Percentiles rank a stretch among this genome's conserved stretches.
These are phyloP conservation scores for Chaetomium tenue DNA, from an alignment of 495 filamentous ascomycete genomes.

Conservation along the genomic window DNA sequence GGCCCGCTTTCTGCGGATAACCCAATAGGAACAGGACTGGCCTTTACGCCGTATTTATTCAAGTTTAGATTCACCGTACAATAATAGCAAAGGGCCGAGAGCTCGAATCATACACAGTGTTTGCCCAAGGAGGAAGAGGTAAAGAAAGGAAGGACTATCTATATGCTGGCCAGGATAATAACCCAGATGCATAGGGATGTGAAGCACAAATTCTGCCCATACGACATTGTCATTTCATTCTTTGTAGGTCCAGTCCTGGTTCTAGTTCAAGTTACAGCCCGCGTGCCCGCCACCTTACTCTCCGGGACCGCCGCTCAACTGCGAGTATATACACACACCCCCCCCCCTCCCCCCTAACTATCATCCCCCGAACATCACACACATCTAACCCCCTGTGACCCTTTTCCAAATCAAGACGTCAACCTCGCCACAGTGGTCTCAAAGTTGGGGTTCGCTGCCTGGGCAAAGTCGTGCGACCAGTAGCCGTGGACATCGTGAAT, in stretches of 20 bases:
- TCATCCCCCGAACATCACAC: background rate
- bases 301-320: too few relatives aligned
- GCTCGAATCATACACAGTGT: background rate
- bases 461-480: constrained; percentile 45
- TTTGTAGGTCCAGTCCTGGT: too few relatives aligned
- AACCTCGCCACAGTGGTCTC: constrained; percentile 32
- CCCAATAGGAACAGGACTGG: background rate
- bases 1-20: background rate
- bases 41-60: background rate
- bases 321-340: background rate
- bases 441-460: constrained; percentile 42
- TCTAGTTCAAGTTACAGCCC: too few relatives aligned
- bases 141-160: too few relatives aligned
- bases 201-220: too few relatives aligned
- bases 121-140: too few relatives aligned
- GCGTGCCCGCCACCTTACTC: too few relatives aligned
- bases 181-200: too few relatives aligned
- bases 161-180: too few relatives aligned
- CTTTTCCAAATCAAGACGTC: background rate
- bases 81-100: background rate
- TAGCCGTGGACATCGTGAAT: constrained; percentile 45
- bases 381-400: background rate
- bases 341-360: background rate
- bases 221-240: too few relatives aligned
- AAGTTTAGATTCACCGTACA: background rate